These are phyloP conservation scores for Aspergillus ellipticus DNA, from an alignment of 495 filamentous ascomycete genomes.

Conservation along the genomic window DNA sequence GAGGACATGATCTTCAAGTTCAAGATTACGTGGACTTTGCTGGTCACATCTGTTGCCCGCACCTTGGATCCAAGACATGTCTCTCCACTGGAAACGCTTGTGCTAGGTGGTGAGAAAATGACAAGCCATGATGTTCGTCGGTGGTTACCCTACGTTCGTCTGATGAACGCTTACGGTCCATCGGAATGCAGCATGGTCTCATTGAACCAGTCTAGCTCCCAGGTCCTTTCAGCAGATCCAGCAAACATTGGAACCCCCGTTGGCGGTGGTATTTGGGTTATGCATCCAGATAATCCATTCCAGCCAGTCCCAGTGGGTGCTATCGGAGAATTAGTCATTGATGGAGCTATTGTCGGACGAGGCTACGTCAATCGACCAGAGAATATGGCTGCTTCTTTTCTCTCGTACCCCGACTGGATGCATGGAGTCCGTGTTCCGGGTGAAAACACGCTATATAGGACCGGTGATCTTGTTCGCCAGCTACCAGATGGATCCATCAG, in stretches of 20 bases:
- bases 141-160: slow-evolving; percentile 17
- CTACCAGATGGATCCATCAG: slow-evolving; percentile 33
- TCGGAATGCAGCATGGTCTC: slow-evolving; percentile 19
- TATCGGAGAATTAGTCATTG: slow-evolving; percentile 45
- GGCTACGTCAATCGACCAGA: slow-evolving; percentile 17
- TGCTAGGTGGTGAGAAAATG: slow-evolving; percentile 20
- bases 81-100: slow-evolving; percentile 13
- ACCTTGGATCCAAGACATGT: slow-evolving; percentile 1
- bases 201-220: not conserved
- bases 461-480: slow-evolving; percentile 31
- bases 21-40: slow-evolving; percentile 14
- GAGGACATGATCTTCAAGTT: slow-evolving; percentile 25
- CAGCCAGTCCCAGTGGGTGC: slow-evolving; percentile 37
- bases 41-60: not conserved
- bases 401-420: slow-evolving; percentile 21
- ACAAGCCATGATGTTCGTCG: slow-evolving; percentile 6
- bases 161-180: slow-evolving; percentile 18
- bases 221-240: not conserved
- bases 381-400: slow-evolving; percentile 17
- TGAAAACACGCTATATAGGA: slow-evolving; percentile 11
- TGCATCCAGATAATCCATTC: not conserved
- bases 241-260: not conserved
- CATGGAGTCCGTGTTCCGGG: slow-evolving; percentile 16
- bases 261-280: slow-evolving; percentile 1
- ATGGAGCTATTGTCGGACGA: slow-evolving; percentile 31